Base-by-base conservation (phyloP, 768 basidiomycete genomes). In the Asterophora lycoperdoides region DNA sequence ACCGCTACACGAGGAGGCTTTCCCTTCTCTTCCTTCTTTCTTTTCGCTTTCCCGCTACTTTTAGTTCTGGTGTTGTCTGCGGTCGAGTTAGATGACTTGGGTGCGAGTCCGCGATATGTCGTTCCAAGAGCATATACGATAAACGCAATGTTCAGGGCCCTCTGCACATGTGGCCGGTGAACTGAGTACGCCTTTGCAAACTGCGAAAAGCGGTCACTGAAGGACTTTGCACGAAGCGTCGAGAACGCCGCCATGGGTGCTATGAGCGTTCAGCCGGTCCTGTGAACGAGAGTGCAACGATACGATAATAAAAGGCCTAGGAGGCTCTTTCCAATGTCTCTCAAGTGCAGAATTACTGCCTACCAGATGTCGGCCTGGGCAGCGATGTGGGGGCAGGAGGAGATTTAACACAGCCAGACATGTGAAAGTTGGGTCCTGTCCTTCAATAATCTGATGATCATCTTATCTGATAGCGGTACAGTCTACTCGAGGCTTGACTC, bases 131-230 rank as follows among this genome's bases (percentile, higher is more conserved):
- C 82, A 63, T 93, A 89, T 34, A 83, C 44, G 6, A 88, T 78
- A 60, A 93, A 92, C 6, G 76, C 72, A 18, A 74, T 58, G 39
- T 84, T 93, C 15, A 95, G 71, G 23, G 76, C 53, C 35, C 82
- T 80, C 64, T 94, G 92, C 41, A 93, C 70, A 33, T 77, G 57
- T 3, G 89, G 88, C 4, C 92, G 72, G 61, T 91, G 81, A 1
- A 63, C 47, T 3, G 76, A 60, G 57, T 95, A 94, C n/a, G 63
- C 48, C 44, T 71, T 73, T 32, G 73, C 61, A 40, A 85, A 61
- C 42, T 64, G 64, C 2, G 75, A 62, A 23, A 82, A 54, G 10
- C 64, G 71, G 39, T 73, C 66, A 34, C 73, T 65, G 29, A 66
- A 46, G 35, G 55, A 54, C 49, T 62, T 59, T 9, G 60, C 64